phyloP scores from a whole-genome alignment of 2,329 filamentous ascomycete species.

The Polychaeton citri region DNA sequence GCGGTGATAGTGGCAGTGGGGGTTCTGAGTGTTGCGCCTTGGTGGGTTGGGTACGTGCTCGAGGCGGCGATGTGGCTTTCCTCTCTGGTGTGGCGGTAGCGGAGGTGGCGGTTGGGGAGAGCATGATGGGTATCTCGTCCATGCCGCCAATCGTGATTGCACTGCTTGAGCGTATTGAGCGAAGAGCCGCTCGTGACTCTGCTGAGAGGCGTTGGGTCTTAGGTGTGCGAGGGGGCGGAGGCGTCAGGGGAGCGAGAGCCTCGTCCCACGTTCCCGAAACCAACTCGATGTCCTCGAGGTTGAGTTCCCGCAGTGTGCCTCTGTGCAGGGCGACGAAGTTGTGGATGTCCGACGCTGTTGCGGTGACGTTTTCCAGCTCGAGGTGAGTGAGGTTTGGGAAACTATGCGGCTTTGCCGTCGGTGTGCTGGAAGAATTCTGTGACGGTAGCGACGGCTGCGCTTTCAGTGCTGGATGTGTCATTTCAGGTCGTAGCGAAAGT shows the following conservation, averaged over 20 bases:
- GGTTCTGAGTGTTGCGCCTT: no score
- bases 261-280: constrained; percentile 67
- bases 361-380: constrained; percentile 57
- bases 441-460: constrained; percentile 25
- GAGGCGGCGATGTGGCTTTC: no score
- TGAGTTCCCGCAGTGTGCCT: constrained; percentile 58
- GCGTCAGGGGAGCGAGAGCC: constrained; percentile 57
- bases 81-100: no score
- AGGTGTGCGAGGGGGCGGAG: no score
- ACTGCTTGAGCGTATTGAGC: no score
- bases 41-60: no score
- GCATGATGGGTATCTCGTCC: constrained; percentile 21
- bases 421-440: constrained; percentile 30
- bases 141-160: neutral
- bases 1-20: no score
- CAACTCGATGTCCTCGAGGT: constrained; percentile 64
- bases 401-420: constrained; percentile 28
- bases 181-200: no score
- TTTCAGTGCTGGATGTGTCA: constrained; percentile 7
- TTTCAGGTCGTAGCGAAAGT: no score
- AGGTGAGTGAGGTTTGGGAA: constrained; percentile 58
- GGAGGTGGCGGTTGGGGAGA: constrained; percentile 11
- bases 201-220: no score
- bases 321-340: constrained; percentile 56
- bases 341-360: constrained; percentile 59